Evolutionary conservation across 208 protist species (phyloP).

Genomic region (Acanthamoeba rhysodes): DNA sequence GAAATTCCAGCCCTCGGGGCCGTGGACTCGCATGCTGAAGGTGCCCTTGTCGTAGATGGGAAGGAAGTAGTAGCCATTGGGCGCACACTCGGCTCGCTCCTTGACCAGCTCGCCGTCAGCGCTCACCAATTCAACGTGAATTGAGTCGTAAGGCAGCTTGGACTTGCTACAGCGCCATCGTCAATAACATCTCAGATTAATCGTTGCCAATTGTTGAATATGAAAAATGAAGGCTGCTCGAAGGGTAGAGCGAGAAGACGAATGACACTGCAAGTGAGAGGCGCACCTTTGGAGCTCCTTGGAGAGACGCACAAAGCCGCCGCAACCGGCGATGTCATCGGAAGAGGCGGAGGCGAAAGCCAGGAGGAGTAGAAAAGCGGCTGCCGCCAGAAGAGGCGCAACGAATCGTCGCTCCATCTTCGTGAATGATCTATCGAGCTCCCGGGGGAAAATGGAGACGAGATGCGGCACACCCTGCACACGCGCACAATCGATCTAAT

Average conservation of each 20-base stretch:
- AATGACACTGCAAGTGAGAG: neutral
- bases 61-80: conserved; percentile 82
- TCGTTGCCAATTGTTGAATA: neutral
- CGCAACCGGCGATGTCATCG: conserved; percentile 64
- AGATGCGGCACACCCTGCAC: neutral
- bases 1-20: conserved; percentile 77
- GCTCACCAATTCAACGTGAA: conserved; percentile 57
- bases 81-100: conserved; percentile 78
- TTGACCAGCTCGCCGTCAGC: conserved; percentile 96
- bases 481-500: neutral
- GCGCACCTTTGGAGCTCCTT: conserved; percentile 65
- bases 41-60: conserved; percentile 78
- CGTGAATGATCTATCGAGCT: neutral
- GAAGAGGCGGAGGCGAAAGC: conserved; percentile 10
- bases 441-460: conserved; percentile 10
- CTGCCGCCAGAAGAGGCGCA: neutral
- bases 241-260: neutral
- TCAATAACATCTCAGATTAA: neutral
- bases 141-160: neutral
- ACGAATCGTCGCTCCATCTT: neutral
- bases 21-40: conserved; percentile 74
- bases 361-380: neutral
- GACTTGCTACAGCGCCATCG: neutral
- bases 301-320: conserved; percentile 71
- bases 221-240: neutral